phyloP scores from a whole-genome alignment of 2,329 filamentous ascomycete species.

The Trichoderma atroviride region DNA sequence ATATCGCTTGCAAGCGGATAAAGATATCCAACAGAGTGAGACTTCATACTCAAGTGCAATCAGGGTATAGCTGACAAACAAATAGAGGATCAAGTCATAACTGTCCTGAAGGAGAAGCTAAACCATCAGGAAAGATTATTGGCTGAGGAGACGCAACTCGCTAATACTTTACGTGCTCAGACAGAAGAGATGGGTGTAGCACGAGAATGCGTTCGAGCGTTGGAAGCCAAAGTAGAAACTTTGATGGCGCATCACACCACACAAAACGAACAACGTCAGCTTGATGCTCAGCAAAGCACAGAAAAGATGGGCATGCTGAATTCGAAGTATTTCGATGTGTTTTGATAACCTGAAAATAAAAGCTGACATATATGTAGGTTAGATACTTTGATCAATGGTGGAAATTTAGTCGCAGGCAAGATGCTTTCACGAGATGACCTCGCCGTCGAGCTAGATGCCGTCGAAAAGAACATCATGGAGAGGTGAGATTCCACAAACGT shows the following conservation, averaged over 20 bases:
- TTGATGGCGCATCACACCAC: conserved; percentile 28
- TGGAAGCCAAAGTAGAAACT: conserved; percentile 32
- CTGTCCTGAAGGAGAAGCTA: conserved; percentile 31
- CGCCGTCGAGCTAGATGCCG: not conserved
- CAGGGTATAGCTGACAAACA: not conserved
- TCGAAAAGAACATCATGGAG: conserved; percentile 15
- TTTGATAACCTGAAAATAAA: not conserved
- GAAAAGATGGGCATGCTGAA: conserved; percentile 25
- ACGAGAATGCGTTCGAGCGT: conserved; percentile 21
- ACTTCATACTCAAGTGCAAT: not conserved
- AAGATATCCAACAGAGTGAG: conserved; percentile 34
- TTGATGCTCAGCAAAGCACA: conserved; percentile 10
- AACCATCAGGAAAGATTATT: conserved; percentile 29
- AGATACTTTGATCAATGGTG: conserved; percentile 8
- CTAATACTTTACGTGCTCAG: conserved; percentile 25
- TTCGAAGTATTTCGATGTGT: conserved; percentile 29
- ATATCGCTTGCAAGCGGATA: conserved; percentile 32
- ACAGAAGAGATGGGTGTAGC: conserved; percentile 28
- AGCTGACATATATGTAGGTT: conserved; percentile 5
- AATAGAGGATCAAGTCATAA: conserved; percentile 35
- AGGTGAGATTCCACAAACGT: not conserved
- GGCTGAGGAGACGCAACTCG: conserved; percentile 19
- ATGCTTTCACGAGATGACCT: conserved; percentile 13
- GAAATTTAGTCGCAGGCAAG: not conserved
- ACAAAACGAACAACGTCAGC: conserved; percentile 12